Evolutionary conservation across 805 yeast genomes (phyloP), one percentile per base, ranked within the genome.

Genomic region (Candida corydali): DNA sequence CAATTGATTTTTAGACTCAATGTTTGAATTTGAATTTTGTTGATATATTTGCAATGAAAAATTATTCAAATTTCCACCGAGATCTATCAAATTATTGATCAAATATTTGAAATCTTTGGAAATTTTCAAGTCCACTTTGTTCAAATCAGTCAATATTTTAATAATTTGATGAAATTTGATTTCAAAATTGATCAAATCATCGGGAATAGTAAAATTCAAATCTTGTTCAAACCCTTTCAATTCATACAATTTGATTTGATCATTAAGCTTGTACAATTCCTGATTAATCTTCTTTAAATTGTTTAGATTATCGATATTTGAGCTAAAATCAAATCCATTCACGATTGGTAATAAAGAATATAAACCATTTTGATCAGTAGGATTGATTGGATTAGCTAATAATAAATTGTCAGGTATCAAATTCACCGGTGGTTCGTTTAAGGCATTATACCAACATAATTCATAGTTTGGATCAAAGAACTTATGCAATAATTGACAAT

Each of bases 31-130:
- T n/a, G 42, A 14, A 26, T 38, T 34, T n/a, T 37, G 38, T 18
- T 45, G 31, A 40, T 63, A 65, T 14, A 59, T 65, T 63, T 57
- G 66, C 23, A 76, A 62, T 15, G 78, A 70, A 44, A 76, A 74
- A 41, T 76, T 72, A 51, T 76, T 76, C 46, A 75, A 63, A 46
- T 73, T 72, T 3, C 78, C 80, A 15, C 82, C 82, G 34, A 76
- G 56, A 47, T 75, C 78, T 10, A 75, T 64, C 43, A 75, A 48
- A 4, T 61, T 55, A 11, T 56, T 40, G 34, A 73, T 58, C 23
- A 71, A 51, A 0, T 48, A 45, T 35, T 68, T 69, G 41, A 65
- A 63, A 44, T 66, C 63, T 30, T 67, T 65, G 16, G 60, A 55
- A 8, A 70, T 47, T 17, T 61, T 57, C n/a, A 65, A 51, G 42